These are phyloP conservation scores for Penicillium rolfsii DNA, from an alignment of 2,329 filamentous ascomycete species.

Conservation along the genomic window DNA sequence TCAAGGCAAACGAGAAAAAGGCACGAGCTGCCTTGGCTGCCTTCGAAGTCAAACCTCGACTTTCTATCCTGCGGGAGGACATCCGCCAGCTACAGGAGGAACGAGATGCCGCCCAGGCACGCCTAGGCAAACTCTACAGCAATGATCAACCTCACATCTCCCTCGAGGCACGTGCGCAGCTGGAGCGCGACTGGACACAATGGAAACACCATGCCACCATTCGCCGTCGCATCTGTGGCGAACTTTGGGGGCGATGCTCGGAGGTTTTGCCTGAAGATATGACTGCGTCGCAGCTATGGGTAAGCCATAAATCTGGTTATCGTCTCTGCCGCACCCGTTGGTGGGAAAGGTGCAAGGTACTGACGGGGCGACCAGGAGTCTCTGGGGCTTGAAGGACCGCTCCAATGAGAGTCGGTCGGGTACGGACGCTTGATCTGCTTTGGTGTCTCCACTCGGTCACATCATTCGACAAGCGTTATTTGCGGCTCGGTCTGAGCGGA, in stretches of 20 bases:
- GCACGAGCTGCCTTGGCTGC: conserved; percentile 53
- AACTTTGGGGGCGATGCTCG: conserved; percentile 56
- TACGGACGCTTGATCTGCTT: conserved; percentile 25
- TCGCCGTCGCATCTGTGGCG: conserved; percentile 54
- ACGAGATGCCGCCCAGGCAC: conserved; percentile 45
- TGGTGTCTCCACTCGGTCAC: conserved; percentile 22
- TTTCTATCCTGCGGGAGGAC: conserved; percentile 52
- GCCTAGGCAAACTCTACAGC: conserved; percentile 47
- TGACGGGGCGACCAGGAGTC: conserved; percentile 34
- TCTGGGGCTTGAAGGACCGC: conserved; percentile 43
- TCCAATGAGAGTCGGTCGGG: conserved; percentile 28
- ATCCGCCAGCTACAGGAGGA: conserved; percentile 52
- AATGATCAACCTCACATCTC: conserved; percentile 50
- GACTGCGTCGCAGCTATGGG: conserved; percentile 55
- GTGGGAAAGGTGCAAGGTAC: neutral
- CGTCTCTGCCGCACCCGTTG: neutral
- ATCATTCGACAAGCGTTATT: conserved; percentile 28
- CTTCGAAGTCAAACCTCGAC: conserved; percentile 54
- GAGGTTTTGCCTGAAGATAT: conserved; percentile 54
- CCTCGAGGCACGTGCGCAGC: conserved; percentile 51
- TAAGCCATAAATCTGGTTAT: conserved; percentile 24
- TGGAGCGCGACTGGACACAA: conserved; percentile 52
- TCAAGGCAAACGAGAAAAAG: conserved; percentile 54
- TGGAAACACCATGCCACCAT: conserved; percentile 47
- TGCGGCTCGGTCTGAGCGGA: conserved; percentile 23